Percentiles rank a stretch among this genome's conserved stretches.
These are phyloP conservation scores for Aureobasidium sp. DNA, from an alignment of 2,329 filamentous ascomycete species.

Conservation along the genomic window DNA sequence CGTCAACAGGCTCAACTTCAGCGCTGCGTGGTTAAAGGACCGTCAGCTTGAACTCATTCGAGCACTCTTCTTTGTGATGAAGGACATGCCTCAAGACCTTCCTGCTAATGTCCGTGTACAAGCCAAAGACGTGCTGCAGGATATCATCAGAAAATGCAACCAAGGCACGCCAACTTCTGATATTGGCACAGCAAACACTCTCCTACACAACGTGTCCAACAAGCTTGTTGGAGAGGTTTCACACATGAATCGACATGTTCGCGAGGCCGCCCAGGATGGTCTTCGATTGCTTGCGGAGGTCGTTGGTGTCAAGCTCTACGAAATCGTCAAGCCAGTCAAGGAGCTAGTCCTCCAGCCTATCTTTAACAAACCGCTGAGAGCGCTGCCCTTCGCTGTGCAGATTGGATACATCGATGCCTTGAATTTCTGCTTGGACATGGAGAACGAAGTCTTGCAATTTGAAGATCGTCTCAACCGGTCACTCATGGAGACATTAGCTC, in stretches of 20 bases:
- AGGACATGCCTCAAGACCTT: conserved; percentile 91
- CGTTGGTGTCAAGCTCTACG: conserved; percentile 70
- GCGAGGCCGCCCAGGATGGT: conserved; percentile 73
- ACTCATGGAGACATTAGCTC: conserved; percentile 83
- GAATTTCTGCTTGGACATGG: conserved; percentile 85
- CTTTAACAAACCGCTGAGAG: conserved; percentile 87
- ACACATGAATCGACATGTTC: conserved; percentile 93
- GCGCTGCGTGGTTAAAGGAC: conserved; percentile 71
- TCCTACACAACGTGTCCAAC: conserved; percentile 69
- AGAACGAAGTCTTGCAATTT: conserved; percentile 81
- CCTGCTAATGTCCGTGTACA: conserved; percentile 80
- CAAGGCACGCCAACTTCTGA: conserved; percentile 76
- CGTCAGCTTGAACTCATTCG: conserved; percentile 83
- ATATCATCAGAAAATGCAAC: conserved; percentile 69
- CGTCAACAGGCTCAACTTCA: conserved; percentile 74
- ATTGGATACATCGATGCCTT: conserved; percentile 98
- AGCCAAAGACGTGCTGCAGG: conserved; percentile 74
- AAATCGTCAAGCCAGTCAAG: conserved; percentile 82
- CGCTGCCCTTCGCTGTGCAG: conserved; percentile 86
- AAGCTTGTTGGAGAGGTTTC: conserved; percentile 81
- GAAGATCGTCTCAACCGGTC: conserved; percentile 86
- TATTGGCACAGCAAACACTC: conserved; percentile 55
- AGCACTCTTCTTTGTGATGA: conserved; percentile 93
- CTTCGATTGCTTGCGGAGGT: conserved; percentile 75
- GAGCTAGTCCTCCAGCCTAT: conserved; percentile 85